phyloP scores from a whole-genome alignment of 1,284 basidiomycete species.

The Rhodotorula glutinis region DNA sequence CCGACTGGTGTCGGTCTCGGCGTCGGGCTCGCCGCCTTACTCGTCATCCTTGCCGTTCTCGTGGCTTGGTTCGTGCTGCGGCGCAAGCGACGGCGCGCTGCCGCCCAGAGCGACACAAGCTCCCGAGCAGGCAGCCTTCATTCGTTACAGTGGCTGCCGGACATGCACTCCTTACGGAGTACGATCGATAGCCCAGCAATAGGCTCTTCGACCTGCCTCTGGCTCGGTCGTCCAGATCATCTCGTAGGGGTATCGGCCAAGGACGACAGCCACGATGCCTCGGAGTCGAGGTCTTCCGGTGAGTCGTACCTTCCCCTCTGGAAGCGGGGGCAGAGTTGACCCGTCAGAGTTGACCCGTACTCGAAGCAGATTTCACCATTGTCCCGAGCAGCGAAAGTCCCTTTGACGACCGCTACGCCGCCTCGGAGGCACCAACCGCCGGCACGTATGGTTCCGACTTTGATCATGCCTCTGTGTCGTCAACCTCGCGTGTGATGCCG shows the following conservation, averaged over 20 bases:
- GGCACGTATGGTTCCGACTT: neutral
- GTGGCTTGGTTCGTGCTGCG: neutral
- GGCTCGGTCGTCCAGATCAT: neutral
- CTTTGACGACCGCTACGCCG: neutral
- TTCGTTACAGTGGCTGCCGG: neutral
- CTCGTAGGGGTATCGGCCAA: neutral
- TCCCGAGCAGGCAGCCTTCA: neutral
- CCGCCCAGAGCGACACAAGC: neutral
- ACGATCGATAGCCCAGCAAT: neutral
- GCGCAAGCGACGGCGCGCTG: neutral
- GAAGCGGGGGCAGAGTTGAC: no score
- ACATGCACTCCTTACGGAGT: neutral
- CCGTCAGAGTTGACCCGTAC: neutral
- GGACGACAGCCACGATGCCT: neutral
- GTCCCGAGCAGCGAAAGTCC: neutral
- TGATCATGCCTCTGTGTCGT: neutral
- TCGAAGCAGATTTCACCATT: neutral
- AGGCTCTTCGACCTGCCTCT: neutral
- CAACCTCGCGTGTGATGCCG: neutral
- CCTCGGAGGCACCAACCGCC: neutral
- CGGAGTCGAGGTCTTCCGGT: no score
- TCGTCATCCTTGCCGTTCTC: neutral
- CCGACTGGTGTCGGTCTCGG: neutral
- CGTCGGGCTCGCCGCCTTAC: constrained; percentile 6
- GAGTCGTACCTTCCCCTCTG: no score